Base-by-base conservation (phyloP, 2,329 filamentous ascomycete species). In the Aulographum hederae region DNA sequence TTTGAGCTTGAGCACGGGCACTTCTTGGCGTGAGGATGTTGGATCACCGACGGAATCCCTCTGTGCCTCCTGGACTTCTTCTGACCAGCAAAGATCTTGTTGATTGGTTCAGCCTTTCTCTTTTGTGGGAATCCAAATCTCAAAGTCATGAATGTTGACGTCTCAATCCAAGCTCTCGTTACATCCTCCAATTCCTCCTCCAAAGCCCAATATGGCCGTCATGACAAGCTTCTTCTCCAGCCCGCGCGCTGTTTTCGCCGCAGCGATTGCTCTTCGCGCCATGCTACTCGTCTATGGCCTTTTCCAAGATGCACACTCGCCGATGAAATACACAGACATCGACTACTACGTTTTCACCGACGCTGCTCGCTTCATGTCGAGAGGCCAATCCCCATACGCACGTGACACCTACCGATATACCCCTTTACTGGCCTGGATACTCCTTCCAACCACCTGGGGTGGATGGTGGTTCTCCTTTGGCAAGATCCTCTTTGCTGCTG, bases 261-360 rank as follows among this genome's bases (percentile, higher is more conserved):
- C 52, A 17, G 54, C 61, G 8, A 58, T 73, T 33, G 44, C 73
- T 30, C 67, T 98, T 16, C 80, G 89, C 37, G 49, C 70, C 4
- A 51, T 60, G 19, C 73, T 98, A 39, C 68, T 95, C 31, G 50
- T 91, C 45, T 95, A 95, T 52, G 86, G 89, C 36, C 69, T 82
- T 37, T 85, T 80, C 63, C 89, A 98, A 59, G 89, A 98, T 56
- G 76, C 81, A 37, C 67, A 85, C 56, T 91, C 84, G 5, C 75
- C 86, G 11, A 60, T 98, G 48, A 95, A 95, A 58, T 98, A 95
- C 61, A 98, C 89, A 32, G 89, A 98, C 56, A 94, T 98, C 45
- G 89, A 98, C 63, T 98, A 98, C 57, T 73, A 84, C 41, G 89
- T 98, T 52, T 98, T 98, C 62, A 95, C 89, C 30, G 86, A 95